phyloP scores from a whole-genome alignment of 2,329 filamentous ascomycete genomes.

The Pseudogymnoascus sp. region DNA sequence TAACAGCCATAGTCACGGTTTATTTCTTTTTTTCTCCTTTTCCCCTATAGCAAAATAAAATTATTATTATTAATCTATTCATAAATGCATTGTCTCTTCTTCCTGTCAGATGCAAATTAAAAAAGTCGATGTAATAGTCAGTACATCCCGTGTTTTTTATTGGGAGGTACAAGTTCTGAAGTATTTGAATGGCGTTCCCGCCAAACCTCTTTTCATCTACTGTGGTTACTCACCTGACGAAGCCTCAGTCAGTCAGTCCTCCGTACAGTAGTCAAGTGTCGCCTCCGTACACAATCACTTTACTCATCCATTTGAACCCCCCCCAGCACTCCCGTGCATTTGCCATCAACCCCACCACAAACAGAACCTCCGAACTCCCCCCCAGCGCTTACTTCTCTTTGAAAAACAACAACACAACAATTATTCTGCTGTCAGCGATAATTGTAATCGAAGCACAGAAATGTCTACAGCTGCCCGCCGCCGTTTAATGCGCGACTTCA shows the following conservation, averaged over 20 bases:
- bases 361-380: background rate
- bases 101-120: background rate
- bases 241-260: background rate
- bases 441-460: constrained; percentile 19
- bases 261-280: background rate
- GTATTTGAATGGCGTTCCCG: constrained; percentile 7
- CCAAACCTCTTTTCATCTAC: constrained; percentile 3
- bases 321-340: background rate
- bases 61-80: background rate
- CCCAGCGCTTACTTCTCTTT: background rate
- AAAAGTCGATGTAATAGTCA: background rate
- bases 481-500: constrained; percentile 98
- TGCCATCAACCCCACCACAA: background rate
- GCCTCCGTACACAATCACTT: constrained; percentile 1
- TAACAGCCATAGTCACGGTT: background rate
- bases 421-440: background rate
- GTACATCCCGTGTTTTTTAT: background rate
- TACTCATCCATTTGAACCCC: background rate
- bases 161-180: background rate
- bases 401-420: background rate
- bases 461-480: constrained; percentile 94
- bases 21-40: background rate
- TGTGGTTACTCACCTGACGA: background rate
- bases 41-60: background rate
- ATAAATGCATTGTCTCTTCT: background rate